Evolutionary conservation across 2,329 filamentous ascomycete species (phyloP).

Genomic region (Colletotrichum zoysiae): DNA sequence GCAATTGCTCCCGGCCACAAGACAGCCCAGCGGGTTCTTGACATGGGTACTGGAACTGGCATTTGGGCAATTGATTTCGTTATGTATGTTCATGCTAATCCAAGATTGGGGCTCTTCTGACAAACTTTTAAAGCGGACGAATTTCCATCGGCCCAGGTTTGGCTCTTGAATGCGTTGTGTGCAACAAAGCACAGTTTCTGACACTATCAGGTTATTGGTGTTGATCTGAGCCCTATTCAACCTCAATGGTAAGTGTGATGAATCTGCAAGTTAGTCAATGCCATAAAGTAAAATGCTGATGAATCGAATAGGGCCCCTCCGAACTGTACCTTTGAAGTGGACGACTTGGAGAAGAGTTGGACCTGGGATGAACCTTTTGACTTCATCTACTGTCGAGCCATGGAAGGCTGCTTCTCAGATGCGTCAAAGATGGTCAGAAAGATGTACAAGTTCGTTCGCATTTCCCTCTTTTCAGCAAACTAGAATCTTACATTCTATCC

Average conservation of each 20-base stretch:
- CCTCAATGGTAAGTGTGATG: slow-evolving; percentile 9
- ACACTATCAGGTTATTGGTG: slow-evolving; percentile 9
- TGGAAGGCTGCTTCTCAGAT: slow-evolving; percentile 47
- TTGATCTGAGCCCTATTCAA: slow-evolving; percentile 31
- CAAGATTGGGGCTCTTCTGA: slow-evolving; percentile 6
- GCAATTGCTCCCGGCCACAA: slow-evolving; percentile 45
- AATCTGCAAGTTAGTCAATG: too few species aligned
- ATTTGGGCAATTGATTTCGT: slow-evolving; percentile 59
- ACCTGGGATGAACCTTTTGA: slow-evolving; percentile 54
- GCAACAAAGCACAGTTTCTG: not conserved
- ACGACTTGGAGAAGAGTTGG: slow-evolving; percentile 58
- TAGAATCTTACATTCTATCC: not conserved
- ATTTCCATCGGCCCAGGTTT: slow-evolving; percentile 48
- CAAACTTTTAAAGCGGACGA: slow-evolving; percentile 43
- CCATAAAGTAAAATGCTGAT: not conserved
- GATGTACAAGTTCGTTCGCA: slow-evolving; percentile 5
- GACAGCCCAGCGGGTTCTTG: slow-evolving; percentile 51
- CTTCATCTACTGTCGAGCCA: slow-evolving; percentile 53
- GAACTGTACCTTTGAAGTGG: slow-evolving; percentile 62
- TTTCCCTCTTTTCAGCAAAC: too few species aligned
- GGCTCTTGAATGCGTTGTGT: not conserved
- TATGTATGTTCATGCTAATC: not conserved
- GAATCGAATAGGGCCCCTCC: slow-evolving; percentile 54
- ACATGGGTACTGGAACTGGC: slow-evolving; percentile 62
- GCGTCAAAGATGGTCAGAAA: slow-evolving; percentile 15